A percentile compares a stretch with the other conserved stretches of the same genome.
Evolutionary conservation across 768 basidiomycete genomes (phyloP).

Genomic region (Leccinum longicurvipes): DNA sequence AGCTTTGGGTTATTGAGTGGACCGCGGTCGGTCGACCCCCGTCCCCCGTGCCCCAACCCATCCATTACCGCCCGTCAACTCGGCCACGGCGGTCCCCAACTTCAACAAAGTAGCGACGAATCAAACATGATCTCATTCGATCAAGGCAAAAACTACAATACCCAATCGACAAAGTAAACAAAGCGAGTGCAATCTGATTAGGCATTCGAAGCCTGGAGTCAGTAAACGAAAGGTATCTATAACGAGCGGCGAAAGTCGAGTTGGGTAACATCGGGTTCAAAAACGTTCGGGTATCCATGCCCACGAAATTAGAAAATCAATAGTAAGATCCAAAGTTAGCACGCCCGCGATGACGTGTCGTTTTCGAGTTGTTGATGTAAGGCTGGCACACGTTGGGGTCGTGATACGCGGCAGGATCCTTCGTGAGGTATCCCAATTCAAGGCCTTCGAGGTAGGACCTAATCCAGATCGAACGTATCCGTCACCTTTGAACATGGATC

Average conservation of each 20-base stretch:
- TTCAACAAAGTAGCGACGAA: too few relatives aligned
- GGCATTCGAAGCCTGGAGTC: not conserved
- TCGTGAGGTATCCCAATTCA: constrained; percentile 55
- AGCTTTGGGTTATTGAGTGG: too few relatives aligned
- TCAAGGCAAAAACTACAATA: not conserved
- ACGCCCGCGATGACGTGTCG: not conserved
- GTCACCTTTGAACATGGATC: not conserved
- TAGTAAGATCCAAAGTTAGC: not conserved
- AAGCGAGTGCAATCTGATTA: not conserved
- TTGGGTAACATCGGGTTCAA: not conserved
- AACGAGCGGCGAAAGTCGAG: not conserved
- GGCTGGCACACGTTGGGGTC: constrained; percentile 63
- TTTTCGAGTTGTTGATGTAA: constrained; percentile 33
- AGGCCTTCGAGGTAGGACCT: constrained; percentile 74
- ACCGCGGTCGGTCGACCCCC: too few relatives aligned
- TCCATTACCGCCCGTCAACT: too few relatives aligned
- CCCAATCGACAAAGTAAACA: not conserved
- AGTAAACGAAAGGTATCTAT: not conserved
- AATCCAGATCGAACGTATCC: not conserved
- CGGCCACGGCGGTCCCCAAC: too few relatives aligned
- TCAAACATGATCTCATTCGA: too few relatives aligned
- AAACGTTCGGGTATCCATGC: not conserved
- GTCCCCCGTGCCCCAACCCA: too few relatives aligned
- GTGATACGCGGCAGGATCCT: constrained; percentile 54
- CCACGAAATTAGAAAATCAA: not conserved